Conservation (phyloP, 345 rosid species). For the Rhodomyrtus tomentosa region DNA sequence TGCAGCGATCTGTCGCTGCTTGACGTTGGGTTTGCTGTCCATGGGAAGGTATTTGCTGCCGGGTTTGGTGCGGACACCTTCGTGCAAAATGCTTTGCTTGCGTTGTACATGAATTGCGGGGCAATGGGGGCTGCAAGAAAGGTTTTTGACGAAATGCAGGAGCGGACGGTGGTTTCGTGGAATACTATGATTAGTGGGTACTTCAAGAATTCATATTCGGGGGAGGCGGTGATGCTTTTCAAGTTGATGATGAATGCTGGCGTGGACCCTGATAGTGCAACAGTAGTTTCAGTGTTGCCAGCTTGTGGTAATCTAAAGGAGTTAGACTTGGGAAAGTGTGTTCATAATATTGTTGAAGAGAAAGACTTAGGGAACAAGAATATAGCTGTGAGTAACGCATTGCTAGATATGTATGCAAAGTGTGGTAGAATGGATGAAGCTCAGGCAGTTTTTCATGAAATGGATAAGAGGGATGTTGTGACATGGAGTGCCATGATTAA, state of each 20-base stretch:
- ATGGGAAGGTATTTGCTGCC: slow-evolving; percentile 22
- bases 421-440: slow-evolving; percentile 40
- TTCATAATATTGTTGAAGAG: slow-evolving; percentile 30
- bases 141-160: slow-evolving; percentile 28
- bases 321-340: slow-evolving; percentile 30
- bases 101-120: slow-evolving; percentile 38
- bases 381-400: slow-evolving; percentile 36
- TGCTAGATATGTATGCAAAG: slow-evolving; percentile 61
- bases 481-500: slow-evolving; percentile 49
- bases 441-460: slow-evolving; percentile 22
- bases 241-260: slow-evolving; percentile 17
- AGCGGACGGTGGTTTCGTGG: slow-evolving; percentile 42
- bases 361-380: slow-evolving; percentile 24
- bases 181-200: slow-evolving; percentile 53
- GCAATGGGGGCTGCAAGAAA: slow-evolving; percentile 23
- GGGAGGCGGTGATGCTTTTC: slow-evolving; percentile 29
- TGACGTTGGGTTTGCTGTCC: slow-evolving; percentile 29
- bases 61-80: slow-evolving; percentile 23
- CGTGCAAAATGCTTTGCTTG: slow-evolving; percentile 37
- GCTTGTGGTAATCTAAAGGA: slow-evolving; percentile 31
- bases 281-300: slow-evolving; percentile 39
- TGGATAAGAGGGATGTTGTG: slow-evolving; percentile 43
- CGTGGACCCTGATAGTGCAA: slow-evolving; percentile 24
- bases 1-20: slow-evolving; percentile 28
- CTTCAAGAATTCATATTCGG: slow-evolving; percentile 28